phyloP scores from a whole-genome alignment of 805 yeast genomes.

The Candida ascalaphidarum region DNA sequence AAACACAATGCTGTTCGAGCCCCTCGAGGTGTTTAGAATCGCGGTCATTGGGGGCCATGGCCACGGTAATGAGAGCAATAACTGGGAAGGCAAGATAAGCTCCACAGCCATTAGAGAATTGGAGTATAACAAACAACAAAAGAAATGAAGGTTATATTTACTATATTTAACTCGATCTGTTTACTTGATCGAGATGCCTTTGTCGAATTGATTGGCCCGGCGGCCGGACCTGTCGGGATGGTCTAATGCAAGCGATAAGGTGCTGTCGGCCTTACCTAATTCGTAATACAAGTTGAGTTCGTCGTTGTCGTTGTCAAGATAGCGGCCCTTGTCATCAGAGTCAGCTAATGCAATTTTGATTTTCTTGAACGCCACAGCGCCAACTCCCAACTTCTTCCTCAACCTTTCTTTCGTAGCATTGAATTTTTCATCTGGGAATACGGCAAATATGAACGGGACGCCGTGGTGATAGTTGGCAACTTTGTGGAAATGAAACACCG shows the following conservation, averaged over 20 bases:
- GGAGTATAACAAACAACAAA: constrained; percentile 4
- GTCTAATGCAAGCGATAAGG: constrained; percentile 66
- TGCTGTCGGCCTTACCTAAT: constrained; percentile 27
- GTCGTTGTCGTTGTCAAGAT: constrained; percentile 43
- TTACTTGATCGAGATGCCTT: constrained; percentile 34
- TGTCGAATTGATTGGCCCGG: constrained; percentile 26
- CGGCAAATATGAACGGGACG: constrained; percentile 74
- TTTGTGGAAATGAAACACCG: constrained; percentile 72
- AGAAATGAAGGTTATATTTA: neutral
- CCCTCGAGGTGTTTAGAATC: constrained; percentile 29
- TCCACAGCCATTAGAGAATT: constrained; percentile 66
- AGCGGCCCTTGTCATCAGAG: constrained; percentile 28
- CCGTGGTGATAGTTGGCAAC: constrained; percentile 65
- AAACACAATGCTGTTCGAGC: constrained; percentile 45
- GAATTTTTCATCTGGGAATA: constrained; percentile 60
- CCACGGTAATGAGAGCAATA: constrained; percentile 16
- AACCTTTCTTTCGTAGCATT: constrained; percentile 57
- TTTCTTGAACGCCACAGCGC: constrained; percentile 72
- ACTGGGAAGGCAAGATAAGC: constrained; percentile 69
- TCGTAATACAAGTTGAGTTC: constrained; percentile 49
- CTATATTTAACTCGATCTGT: too few relatives aligned
- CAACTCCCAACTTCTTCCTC: constrained; percentile 62
- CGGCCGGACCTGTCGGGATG: constrained; percentile 74
- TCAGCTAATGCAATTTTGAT: constrained; percentile 56
- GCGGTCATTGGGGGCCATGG: constrained; percentile 58